These are phyloP conservation scores for Albugo laibachii DNA, from an alignment of 352 stramenopile genomes.

Conservation along the genomic window DNA sequence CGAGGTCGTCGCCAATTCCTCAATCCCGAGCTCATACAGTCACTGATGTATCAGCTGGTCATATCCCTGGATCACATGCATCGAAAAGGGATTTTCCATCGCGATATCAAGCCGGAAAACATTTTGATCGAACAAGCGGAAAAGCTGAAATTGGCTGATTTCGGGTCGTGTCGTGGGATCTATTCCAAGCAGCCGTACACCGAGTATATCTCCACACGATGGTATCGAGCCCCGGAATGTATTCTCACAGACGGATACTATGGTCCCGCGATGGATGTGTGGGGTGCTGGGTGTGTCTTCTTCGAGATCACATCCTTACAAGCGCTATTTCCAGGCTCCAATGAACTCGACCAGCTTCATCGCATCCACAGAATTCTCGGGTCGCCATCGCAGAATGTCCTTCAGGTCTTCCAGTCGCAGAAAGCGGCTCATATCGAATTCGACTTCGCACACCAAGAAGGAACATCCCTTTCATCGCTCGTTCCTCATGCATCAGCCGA, in stretches of 20 bases:
- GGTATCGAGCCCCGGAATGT: slow-evolving; percentile 90
- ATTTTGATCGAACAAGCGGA: slow-evolving; percentile 80
- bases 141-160: slow-evolving; percentile 83
- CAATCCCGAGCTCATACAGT: slow-evolving; percentile 63
- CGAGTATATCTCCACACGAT: slow-evolving; percentile 93
- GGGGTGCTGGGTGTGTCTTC: slow-evolving; percentile 89
- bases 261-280: slow-evolving; percentile 91
- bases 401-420: slow-evolving; percentile 82
- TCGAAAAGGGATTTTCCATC: slow-evolving; percentile 92
- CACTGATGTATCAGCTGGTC: slow-evolving; percentile 85
- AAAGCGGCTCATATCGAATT: slow-evolving; percentile 86
- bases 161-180: slow-evolving; percentile 88
- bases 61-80: slow-evolving; percentile 94
- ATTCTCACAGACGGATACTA: slow-evolving; percentile 92
- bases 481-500: slow-evolving; percentile 73
- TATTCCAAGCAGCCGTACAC: slow-evolving; percentile 93
- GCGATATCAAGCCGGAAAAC: slow-evolving; percentile 94
- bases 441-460: slow-evolving; percentile 79
- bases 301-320: slow-evolving; percentile 92
- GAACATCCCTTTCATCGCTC: slow-evolving; percentile 63
- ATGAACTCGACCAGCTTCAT: slow-evolving; percentile 91
- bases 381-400: slow-evolving; percentile 63
- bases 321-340: slow-evolving; percentile 85
- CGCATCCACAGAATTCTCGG: slow-evolving; percentile 89
- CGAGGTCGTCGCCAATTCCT: slow-evolving; percentile 72